A percentile compares a stretch with the other conserved stretches of the same genome.
Conservation (phyloP, 2,329 filamentous ascomycete species). For the Colletotrichum melonis region DNA sequence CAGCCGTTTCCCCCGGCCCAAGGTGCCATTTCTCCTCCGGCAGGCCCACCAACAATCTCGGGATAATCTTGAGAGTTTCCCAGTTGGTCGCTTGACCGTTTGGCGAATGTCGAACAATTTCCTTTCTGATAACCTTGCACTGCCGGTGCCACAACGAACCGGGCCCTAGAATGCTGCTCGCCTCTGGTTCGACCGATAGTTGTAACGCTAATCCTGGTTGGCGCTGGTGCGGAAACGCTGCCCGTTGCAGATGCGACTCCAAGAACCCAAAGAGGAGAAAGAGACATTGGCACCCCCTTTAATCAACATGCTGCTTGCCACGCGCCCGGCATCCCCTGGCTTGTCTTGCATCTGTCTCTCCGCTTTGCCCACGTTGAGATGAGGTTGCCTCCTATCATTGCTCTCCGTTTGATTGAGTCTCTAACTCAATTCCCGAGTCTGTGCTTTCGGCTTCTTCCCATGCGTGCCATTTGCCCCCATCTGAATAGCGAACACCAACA, state of each 20-base stretch:
- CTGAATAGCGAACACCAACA: not conserved
- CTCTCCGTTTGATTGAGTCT: not conserved
- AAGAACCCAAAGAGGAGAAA: slow-evolving; percentile 29
- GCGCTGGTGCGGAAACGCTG: slow-evolving; percentile 34
- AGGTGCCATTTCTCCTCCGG: slow-evolving; percentile 1
- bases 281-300: slow-evolving; percentile 35
- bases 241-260: slow-evolving; percentile 32
- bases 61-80: slow-evolving; percentile 29
- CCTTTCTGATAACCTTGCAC: slow-evolving; percentile 27
- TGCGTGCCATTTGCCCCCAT: not conserved
- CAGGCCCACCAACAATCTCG: slow-evolving; percentile 31
- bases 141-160: slow-evolving; percentile 21
- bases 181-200: slow-evolving; percentile 34
- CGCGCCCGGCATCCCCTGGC: slow-evolving; percentile 26
- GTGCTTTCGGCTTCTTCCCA: slow-evolving; percentile 10
- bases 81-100: slow-evolving; percentile 8
- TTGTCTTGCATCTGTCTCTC: slow-evolving; percentile 23
- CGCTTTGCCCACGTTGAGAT: slow-evolving; percentile 21
- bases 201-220: slow-evolving; percentile 26
- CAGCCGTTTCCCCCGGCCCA: slow-evolving; percentile 3
- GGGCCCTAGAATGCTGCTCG: not conserved
- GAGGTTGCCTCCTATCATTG: slow-evolving; percentile 30
- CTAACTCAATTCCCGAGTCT: slow-evolving; percentile 18
- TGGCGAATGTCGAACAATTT: slow-evolving; percentile 16
- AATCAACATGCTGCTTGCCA: slow-evolving; percentile 32